A percentile compares a stretch with the other conserved stretches of the same genome.
Evolutionary conservation across 345 rosid species (phyloP).

Genomic region (Populus deltoides): DNA sequence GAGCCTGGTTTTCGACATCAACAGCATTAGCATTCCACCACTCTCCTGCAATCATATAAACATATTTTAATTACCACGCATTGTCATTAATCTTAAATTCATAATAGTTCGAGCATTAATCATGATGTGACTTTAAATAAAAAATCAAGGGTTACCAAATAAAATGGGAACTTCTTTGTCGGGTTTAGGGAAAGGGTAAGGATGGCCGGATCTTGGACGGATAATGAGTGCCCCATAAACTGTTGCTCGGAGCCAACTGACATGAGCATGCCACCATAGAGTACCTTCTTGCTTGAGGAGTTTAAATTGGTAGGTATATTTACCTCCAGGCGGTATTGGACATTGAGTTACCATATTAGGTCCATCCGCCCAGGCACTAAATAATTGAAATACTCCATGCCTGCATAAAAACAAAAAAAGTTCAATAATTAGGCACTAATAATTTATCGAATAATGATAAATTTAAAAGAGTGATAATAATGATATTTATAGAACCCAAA

Average conservation of each 20-base stretch:
- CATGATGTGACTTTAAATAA: background rate
- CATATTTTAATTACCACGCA: background rate
- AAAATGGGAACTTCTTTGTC: conserved; percentile 67
- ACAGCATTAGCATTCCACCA: conserved; percentile 85
- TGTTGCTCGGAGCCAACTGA: conserved; percentile 68
- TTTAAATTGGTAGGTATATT: conserved; percentile 60
- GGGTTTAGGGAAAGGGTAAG: conserved; percentile 80
- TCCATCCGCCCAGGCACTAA: conserved; percentile 87
- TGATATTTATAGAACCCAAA: background rate
- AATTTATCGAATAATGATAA: background rate
- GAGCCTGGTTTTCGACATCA: conserved; percentile 52
- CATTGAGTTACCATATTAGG: conserved; percentile 76
- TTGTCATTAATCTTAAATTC: background rate
- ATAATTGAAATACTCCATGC: conserved; percentile 74
- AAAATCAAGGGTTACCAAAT: conserved; percentile 50
- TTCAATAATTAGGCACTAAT: background rate
- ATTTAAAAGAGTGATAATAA: background rate
- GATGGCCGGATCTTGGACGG: conserved; percentile 54
- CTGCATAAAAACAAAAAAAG: conserved; percentile 25
- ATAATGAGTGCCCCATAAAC: conserved; percentile 81
- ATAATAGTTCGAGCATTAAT: background rate
- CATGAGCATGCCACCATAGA: conserved; percentile 94
- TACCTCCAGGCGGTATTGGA: conserved; percentile 62
- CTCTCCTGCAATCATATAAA: conserved; percentile 49
- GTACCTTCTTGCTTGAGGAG: conserved; percentile 76